Conservation (phyloP, 306 rosid genomes). For the Cyclanthera cordifolia region DNA sequence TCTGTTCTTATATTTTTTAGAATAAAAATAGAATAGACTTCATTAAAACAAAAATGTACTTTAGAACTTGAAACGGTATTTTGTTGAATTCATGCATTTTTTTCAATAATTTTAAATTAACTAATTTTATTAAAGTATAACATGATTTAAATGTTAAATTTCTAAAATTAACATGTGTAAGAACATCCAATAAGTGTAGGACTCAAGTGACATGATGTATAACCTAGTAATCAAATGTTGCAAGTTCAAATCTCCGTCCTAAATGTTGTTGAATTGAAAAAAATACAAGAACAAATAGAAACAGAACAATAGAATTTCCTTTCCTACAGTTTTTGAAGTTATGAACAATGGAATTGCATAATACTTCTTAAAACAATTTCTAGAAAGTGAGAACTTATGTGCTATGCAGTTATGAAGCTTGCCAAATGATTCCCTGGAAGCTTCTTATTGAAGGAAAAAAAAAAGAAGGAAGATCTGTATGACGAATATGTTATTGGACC, state of each 20-base stretch:
- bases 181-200: background rate
- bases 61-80: background rate
- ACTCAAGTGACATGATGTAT: too few relatives aligned
- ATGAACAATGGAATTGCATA: background rate
- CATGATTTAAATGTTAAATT: background rate
- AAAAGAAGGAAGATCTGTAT: background rate
- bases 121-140: background rate
- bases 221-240: too few relatives aligned
- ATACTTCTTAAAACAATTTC: background rate
- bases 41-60: too few relatives aligned
- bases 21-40: background rate
- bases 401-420: background rate
- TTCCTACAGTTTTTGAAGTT: background rate
- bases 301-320: background rate
- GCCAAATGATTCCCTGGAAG: background rate
- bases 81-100: background rate
- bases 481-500: background rate
- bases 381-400: background rate
- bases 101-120: background rate
- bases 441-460: background rate
- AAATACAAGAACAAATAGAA: background rate
- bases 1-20: background rate
- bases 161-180: background rate
- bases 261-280: too few relatives aligned
- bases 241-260: too few relatives aligned